Evolutionary conservation across 2,329 filamentous ascomycete genomes (phyloP).

Genomic region (Epichloe bromicola): DNA sequence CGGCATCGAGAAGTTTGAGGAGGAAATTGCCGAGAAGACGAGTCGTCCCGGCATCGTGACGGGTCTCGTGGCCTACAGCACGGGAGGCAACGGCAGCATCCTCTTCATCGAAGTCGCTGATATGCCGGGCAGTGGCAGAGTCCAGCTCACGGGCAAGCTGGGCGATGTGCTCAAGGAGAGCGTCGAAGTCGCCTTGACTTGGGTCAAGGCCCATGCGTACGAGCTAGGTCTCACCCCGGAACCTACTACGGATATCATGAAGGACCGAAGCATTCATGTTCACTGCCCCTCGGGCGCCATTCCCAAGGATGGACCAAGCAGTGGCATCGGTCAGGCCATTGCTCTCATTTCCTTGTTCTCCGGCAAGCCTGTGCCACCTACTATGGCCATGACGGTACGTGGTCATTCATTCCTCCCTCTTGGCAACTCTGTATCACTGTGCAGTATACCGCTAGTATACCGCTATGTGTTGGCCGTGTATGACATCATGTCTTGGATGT

Average conservation of each 20-base stretch:
- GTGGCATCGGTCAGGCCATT: constrained; percentile 87
- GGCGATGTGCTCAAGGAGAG: constrained; percentile 95
- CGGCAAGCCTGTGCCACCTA: constrained; percentile 73
- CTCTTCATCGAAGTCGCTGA: constrained; percentile 97
- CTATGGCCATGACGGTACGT: constrained; percentile 83
- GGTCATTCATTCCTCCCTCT: not conserved
- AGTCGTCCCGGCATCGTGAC: constrained; percentile 85
- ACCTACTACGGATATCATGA: constrained; percentile 86
- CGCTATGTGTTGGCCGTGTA: not conserved
- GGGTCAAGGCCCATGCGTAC: constrained; percentile 94
- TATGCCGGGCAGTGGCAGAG: constrained; percentile 84
- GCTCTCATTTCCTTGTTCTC: constrained; percentile 85
- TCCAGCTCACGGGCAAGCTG: constrained; percentile 91
- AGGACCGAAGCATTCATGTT: constrained; percentile 83
- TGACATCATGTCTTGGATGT: not conserved
- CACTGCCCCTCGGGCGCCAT: constrained; percentile 93
- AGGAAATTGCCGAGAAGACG: constrained; percentile 84
- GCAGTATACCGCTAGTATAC: not conserved
- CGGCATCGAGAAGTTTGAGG: constrained; percentile 85
- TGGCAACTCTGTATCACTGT: not conserved
- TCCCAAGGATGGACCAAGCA: constrained; percentile 80
- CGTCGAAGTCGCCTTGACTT: constrained; percentile 88
- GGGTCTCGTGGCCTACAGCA: constrained; percentile 86
- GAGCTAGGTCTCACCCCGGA: constrained; percentile 74
- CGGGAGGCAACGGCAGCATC: constrained; percentile 86